A percentile compares a stretch with the other conserved stretches of the same genome.
These are phyloP conservation scores for Podospora anserina DNA, from an alignment of 495 filamentous ascomycete species.

Conservation along the genomic window DNA sequence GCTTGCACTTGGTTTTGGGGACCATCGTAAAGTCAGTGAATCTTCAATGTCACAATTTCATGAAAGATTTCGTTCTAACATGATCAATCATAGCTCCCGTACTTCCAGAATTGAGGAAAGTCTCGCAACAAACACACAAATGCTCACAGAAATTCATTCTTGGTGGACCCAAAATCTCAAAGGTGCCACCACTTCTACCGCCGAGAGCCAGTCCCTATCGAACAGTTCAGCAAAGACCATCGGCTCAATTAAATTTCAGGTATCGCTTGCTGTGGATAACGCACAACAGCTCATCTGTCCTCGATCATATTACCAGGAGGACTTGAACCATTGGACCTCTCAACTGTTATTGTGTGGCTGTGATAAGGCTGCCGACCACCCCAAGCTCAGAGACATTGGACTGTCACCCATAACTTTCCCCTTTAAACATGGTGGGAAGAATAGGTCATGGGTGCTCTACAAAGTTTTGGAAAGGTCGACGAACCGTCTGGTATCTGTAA, in stretches of 20 bases:
- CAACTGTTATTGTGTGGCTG: slow-evolving; percentile 10
- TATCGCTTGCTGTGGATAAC: neutral
- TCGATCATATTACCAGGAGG: slow-evolving; percentile 4
- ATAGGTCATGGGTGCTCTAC: slow-evolving; percentile 10
- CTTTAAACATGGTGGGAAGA: slow-evolving; percentile 5
- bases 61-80: neutral
- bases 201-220: neutral
- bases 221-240: neutral
- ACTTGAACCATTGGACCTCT: neutral
- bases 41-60: neutral
- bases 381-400: slow-evolving; percentile 7
- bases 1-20: slow-evolving; percentile 17
- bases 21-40: slow-evolving; percentile 17
- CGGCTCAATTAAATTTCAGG: neutral
- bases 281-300: neutral
- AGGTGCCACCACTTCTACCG: neutral
- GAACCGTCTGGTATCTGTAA: slow-evolving; percentile 6
- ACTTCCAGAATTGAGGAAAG: slow-evolving; percentile 13
- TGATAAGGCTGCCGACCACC: neutral
- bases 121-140: neutral
- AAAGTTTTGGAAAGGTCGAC: slow-evolving; percentile 15
- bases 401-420: slow-evolving; percentile 13
- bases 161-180: slow-evolving; percentile 16
- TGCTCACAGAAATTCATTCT: slow-evolving; percentile 11
- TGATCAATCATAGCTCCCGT: neutral